Percentiles rank a stretch among this genome's conserved stretches.
These are phyloP conservation scores for Colletotrichum truncatum DNA, from an alignment of 2,329 filamentous ascomycete species.

Conservation along the genomic window DNA sequence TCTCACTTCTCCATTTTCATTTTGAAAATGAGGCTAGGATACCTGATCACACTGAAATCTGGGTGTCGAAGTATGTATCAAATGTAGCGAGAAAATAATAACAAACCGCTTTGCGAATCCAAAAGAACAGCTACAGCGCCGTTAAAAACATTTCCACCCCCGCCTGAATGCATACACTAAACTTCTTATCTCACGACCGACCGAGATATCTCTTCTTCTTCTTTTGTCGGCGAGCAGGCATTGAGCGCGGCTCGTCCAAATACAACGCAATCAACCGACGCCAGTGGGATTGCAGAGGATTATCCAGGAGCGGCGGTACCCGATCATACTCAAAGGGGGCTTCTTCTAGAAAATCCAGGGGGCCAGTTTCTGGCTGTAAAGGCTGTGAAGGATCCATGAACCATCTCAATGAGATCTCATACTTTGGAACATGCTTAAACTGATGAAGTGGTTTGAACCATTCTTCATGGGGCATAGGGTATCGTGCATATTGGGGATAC, in stretches of 20 bases:
- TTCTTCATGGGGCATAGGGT: slow-evolving; percentile 20
- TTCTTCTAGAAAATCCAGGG: slow-evolving; percentile 10
- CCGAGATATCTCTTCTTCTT: not conserved
- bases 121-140: too few relatives aligned
- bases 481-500: slow-evolving; percentile 19
- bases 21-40: too few relatives aligned
- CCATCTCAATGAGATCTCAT: slow-evolving; percentile 7
- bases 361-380: not conserved
- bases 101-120: too few relatives aligned
- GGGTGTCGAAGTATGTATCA: too few relatives aligned
- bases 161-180: not conserved
- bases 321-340: slow-evolving; percentile 17
- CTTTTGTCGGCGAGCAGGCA: slow-evolving; percentile 7
- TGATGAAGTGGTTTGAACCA: slow-evolving; percentile 17
- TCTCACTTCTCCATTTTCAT: too few relatives aligned
- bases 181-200: not conserved
- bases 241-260: not conserved
- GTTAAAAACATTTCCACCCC: too few relatives aligned
- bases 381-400: slow-evolving; percentile 2
- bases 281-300: slow-evolving; percentile 19
- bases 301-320: slow-evolving; percentile 1
- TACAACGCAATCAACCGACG: not conserved
- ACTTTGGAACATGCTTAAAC: slow-evolving; percentile 5
- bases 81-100: too few relatives aligned
- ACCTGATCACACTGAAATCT: too few relatives aligned